A percentile compares a stretch with the other conserved stretches of the same genome.
Conservation (phyloP, 2,329 filamentous ascomycete species). For the Dryadomyces sulphureus region DNA sequence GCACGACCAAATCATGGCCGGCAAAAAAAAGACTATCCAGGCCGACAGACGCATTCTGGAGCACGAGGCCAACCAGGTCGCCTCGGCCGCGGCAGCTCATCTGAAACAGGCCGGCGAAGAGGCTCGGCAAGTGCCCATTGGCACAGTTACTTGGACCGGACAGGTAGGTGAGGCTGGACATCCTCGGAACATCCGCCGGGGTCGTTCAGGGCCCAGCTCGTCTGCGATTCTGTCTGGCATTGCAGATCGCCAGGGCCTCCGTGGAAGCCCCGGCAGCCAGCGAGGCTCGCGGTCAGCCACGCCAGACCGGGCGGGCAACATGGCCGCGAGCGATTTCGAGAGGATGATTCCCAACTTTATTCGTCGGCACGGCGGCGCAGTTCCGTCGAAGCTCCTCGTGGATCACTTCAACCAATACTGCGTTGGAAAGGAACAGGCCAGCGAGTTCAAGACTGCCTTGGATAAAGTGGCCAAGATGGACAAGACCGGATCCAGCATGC, state of each 20-base stretch:
- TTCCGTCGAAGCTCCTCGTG: slow-evolving; percentile 71
- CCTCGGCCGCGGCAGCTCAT: slow-evolving; percentile 61
- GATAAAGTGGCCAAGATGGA: slow-evolving; percentile 62
- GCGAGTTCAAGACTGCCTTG: slow-evolving; percentile 71
- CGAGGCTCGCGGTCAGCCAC: slow-evolving; percentile 28
- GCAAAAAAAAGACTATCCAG: slow-evolving; percentile 53
- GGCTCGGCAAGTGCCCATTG: slow-evolving; percentile 59
- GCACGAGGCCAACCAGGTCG: slow-evolving; percentile 66
- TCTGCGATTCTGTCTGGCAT: slow-evolving; percentile 40
- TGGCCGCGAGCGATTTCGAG: slow-evolving; percentile 48
- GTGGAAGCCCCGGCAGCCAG: slow-evolving; percentile 18
- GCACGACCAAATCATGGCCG: slow-evolving; percentile 81
- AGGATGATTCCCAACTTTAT: slow-evolving; percentile 68
- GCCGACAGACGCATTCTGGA: slow-evolving; percentile 69
- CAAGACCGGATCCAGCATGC: slow-evolving; percentile 35
- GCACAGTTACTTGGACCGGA: slow-evolving; percentile 89
- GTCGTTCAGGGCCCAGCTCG: slow-evolving; percentile 32
- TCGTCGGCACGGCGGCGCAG: slow-evolving; percentile 58
- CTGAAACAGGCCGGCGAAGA: slow-evolving; percentile 59
- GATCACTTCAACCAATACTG: slow-evolving; percentile 82
- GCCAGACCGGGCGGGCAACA: slow-evolving; percentile 16
- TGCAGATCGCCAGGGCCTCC: slow-evolving; percentile 38
- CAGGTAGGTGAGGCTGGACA: slow-evolving; percentile 64
- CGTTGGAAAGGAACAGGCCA: slow-evolving; percentile 49
- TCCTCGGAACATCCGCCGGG: slow-evolving; percentile 34